Conservation (phyloP, 495 filamentous ascomycete species). For the Daldinia concentrica region DNA sequence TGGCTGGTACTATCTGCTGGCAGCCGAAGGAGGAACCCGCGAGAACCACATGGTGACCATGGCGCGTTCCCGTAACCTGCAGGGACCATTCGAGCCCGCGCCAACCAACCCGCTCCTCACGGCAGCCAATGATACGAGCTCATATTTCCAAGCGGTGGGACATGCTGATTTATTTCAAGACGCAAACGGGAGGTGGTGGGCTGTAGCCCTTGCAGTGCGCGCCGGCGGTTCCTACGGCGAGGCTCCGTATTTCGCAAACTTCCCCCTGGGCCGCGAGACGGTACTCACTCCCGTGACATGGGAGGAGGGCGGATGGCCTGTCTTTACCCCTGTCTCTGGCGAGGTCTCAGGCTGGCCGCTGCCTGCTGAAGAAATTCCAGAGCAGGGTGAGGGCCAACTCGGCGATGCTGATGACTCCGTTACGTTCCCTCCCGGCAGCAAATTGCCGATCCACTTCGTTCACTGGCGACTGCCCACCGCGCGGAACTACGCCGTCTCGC, state of each 20-base stretch:
- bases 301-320: neutral
- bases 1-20: neutral
- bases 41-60: neutral
- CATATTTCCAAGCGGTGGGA: neutral
- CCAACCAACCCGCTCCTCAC: neutral
- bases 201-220: neutral
- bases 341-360: too few species aligned
- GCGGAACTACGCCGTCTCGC: neutral
- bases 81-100: neutral
- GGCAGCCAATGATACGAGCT: neutral
- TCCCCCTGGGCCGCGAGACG: constrained; percentile 39
- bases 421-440: neutral
- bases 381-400: neutral
- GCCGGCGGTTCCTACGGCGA: neutral
- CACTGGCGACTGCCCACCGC: neutral
- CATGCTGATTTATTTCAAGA: neutral
- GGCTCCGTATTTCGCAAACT: constrained; percentile 18
- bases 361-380: neutral
- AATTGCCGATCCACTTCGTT: neutral
- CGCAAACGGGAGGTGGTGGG: neutral
- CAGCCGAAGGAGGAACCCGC: neutral
- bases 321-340: neutral
- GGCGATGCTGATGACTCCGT: neutral
- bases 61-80: neutral
- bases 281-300: constrained; percentile 28